A percentile compares a stretch with the other conserved stretches of the same genome.
phyloP scores from a whole-genome alignment of 2,329 filamentous ascomycete genomes.

The Stachybotrys echinatus region DNA sequence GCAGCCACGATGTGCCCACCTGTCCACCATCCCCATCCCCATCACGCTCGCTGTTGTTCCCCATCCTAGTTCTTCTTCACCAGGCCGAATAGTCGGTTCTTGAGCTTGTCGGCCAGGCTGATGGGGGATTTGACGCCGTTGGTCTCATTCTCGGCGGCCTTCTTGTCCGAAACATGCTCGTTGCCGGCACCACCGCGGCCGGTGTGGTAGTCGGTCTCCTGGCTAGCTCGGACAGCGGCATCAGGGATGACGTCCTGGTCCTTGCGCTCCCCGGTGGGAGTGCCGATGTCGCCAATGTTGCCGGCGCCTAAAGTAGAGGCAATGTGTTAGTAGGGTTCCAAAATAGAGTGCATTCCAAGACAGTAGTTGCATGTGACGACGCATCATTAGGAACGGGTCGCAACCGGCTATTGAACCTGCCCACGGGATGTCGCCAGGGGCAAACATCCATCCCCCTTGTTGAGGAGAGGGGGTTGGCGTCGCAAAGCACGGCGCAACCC shows the following conservation, averaged over 20 bases:
- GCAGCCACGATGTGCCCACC: background rate
- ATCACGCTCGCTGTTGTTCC: background rate
- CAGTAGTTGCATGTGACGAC: no score
- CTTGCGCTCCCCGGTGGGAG: constrained; percentile 30
- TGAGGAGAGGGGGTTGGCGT: background rate
- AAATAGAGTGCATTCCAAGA: no score
- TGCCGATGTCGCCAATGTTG: constrained; percentile 50
- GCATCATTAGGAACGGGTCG: no score
- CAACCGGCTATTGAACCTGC: constrained; percentile 3
- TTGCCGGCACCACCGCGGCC: constrained; percentile 59
- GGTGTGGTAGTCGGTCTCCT: constrained; percentile 49
- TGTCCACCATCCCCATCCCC: background rate
- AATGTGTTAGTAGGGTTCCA: background rate
- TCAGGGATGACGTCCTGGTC: constrained; percentile 51
- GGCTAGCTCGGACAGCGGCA: constrained; percentile 41
- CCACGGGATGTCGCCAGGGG: background rate
- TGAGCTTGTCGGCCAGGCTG: constrained; percentile 52
- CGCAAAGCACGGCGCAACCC: no score
- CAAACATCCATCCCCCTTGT: no score
- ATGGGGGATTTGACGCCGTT: constrained; percentile 20
- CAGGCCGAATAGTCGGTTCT: constrained; percentile 46
- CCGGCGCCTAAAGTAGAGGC: constrained; percentile 39
- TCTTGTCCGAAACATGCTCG: constrained; percentile 33
- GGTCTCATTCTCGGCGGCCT: constrained; percentile 22
- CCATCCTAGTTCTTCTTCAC: constrained; percentile 35